A percentile compares a stretch with the other conserved stretches of the same genome.
Evolutionary conservation across 192 early-diverging fungal genomes (phyloP).

Genomic region (Thoreauomyces humboldtii): DNA sequence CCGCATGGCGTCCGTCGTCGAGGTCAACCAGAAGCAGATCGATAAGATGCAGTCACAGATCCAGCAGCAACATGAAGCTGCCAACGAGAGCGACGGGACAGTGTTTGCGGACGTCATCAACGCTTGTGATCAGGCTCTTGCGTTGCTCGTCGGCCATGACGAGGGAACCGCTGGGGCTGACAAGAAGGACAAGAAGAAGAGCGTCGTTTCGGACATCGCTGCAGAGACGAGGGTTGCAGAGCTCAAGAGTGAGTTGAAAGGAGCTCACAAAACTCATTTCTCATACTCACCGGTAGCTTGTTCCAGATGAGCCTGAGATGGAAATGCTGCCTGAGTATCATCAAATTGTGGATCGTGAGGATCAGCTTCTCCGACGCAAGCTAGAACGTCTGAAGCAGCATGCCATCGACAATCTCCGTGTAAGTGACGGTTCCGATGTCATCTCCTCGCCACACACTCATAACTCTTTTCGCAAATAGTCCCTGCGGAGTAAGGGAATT

Average conservation of each 20-base stretch:
- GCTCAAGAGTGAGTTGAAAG: constrained; percentile 27
- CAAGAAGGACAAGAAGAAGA: constrained; percentile 51
- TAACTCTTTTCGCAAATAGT: background rate
- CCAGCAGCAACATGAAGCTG: too few relatives aligned
- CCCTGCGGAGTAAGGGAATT: constrained; percentile 46
- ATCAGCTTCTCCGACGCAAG: constrained; percentile 40
- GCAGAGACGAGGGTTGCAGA: constrained; percentile 32
- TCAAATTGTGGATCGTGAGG: constrained; percentile 49
- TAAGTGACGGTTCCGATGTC: constrained; percentile 25
- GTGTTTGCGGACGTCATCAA: constrained; percentile 45
- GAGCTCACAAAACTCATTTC: background rate
- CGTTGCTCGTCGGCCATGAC: constrained; percentile 33
- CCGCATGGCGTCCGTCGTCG: constrained; percentile 23
- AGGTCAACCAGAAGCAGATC: too few relatives aligned
- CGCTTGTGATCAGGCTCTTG: constrained; percentile 35
- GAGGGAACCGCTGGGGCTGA: constrained; percentile 19
- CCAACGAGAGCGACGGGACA: constrained; percentile 30
- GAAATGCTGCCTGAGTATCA: constrained; percentile 44
- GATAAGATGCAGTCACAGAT: too few relatives aligned
- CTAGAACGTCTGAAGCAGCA: constrained; percentile 44
- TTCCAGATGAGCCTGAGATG: constrained; percentile 43
- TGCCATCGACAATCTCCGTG: constrained; percentile 38
- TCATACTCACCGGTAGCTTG: background rate
- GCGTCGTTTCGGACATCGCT: background rate
- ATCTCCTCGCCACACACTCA: background rate